Base-by-base conservation (phyloP, 352 stramenopile genomes). In the Pythium aristosporum region DNA sequence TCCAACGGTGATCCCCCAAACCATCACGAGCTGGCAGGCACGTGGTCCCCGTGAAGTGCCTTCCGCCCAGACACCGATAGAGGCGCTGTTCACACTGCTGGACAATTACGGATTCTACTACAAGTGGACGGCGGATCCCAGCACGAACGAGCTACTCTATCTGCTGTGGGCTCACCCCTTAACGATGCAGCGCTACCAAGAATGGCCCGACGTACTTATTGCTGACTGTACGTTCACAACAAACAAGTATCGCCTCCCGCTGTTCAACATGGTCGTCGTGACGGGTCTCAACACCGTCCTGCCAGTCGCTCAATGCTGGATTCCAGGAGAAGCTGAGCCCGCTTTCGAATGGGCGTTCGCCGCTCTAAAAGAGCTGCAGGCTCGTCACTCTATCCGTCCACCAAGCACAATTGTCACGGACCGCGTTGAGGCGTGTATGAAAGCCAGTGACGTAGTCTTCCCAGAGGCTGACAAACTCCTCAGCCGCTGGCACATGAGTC, bases 401-500 rank as follows among this genome's bases (percentile, higher is more conserved):
- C 44, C 44, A 16, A 16, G 13, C 11, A 10, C 20, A 2, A 13
- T 50, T 15, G 9, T 50, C 44, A 32, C 44, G 1, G 44, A 50
- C 44, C 44, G 44, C 15, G 44, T 30, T n/a, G 18, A 25, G 28
- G 44, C 44, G 15, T 63, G 43, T 21, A 60, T 67, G 67, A 73
- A 69, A 15, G 48, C 59, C 11, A 4, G 47, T 16, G 42, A 64
- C 16, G 20, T 12, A 0, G 67, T 62, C 0, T 67, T 57, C 30
- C 4, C 13, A 1, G 41, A 34, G 16, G 23, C 64, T 4, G 28
- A 46, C 5, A 32, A 44, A 5, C 42, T 72, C 23, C 25, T 67
- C 2, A 65, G 58, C 15, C 48, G 59, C 13, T 68, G 57, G 61
- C 56, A 69, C 21, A 69, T 73, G 67, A 73, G 67, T 48, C 65